phyloP scores from a whole-genome alignment of 2,329 filamentous ascomycete genomes.

The Chaetoscypha palmicola region DNA sequence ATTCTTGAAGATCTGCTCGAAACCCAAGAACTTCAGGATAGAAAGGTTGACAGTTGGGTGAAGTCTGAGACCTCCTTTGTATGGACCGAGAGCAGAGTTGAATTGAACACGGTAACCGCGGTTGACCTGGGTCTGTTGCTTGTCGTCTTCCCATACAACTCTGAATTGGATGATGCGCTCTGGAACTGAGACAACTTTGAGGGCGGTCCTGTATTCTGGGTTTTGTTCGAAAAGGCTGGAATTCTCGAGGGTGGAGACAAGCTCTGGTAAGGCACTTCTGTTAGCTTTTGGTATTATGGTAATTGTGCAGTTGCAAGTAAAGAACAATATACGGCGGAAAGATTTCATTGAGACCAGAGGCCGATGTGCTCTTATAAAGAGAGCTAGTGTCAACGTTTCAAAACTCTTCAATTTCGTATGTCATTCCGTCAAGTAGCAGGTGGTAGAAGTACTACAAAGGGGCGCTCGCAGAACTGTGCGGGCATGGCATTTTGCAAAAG shows the following conservation, averaged over 20 bases:
- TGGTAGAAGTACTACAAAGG: too few relatives aligned
- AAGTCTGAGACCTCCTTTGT: constrained; percentile 95
- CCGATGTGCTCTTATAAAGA: too few relatives aligned
- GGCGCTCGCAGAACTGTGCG: too few relatives aligned
- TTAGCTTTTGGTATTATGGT: too few relatives aligned
- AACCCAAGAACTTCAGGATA: constrained; percentile 93
- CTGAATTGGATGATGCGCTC: constrained; percentile 97
- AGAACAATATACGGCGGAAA: too few relatives aligned
- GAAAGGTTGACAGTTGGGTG: constrained; percentile 81
- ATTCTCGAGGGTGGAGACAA: constrained; percentile 89
- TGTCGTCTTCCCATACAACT: constrained; percentile 94
- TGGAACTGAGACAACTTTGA: constrained; percentile 80
- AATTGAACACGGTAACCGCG: constrained; percentile 95
- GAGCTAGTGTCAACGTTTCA: too few relatives aligned
- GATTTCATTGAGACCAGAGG: too few relatives aligned
- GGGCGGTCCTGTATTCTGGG: constrained; percentile 88
- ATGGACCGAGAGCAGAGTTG: constrained; percentile 94
- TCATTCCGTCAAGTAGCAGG: too few relatives aligned
- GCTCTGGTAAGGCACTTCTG: too few relatives aligned
- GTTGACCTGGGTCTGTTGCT: constrained; percentile 83
- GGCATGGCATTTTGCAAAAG: too few relatives aligned
- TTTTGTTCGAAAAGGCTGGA: constrained; percentile 88
- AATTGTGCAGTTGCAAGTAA: too few relatives aligned
- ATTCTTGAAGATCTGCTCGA: constrained; percentile 99
- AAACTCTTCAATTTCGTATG: too few relatives aligned